Evolutionary conservation across 164 flowering plant genomes (phyloP), one percentile per base, ranked within the genome.

Genomic region (Vitis amurensis): DNA sequence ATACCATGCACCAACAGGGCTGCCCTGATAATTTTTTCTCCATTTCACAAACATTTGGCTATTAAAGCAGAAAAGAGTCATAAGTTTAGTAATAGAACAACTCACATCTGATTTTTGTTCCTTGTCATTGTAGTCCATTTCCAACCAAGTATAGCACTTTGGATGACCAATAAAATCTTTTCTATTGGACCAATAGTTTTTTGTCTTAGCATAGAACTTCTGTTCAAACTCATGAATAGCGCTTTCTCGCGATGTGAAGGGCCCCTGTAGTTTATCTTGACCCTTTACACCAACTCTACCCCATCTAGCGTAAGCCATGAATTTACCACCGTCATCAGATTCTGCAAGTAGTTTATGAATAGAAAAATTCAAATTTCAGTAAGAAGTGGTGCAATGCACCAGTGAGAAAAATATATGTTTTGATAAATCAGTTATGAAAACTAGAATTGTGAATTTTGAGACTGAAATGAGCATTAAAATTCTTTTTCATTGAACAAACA

Each of bases 211-310:
- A 68, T 23, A 73, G 60, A 79, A 83, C 70, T 81, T 83, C n/a
- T 50, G 14, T 61, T 72, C 77, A 66, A 83, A 83, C 67, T 79
- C 80, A 53, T 29, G 19, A 55, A 78, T 65, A 17, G 82, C 86
- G 64, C 31, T 13, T 19, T 76, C 77, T 51, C 52, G 76, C 47
- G 74, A 76, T 27, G 74, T 69, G 64, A 63, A 80, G 59, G 83
- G 83, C 15, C 85, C 83, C 15, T 44, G 67, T 58, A 78, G 2
- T 37, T 80, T 78, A 71, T 78, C 70, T 68, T 83, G 83, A 61
- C 86, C 86, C 73, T 80, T 83, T 0, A 74, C 71, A 9, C 85
- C 85, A 67, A 82, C 85, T 66, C 83, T 75, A 30, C 86, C 86
- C 86, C 86, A 83, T 74, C 86, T 78, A 70, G 61, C 62, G 53